These are phyloP conservation scores for Trichomonascaceae sp. DNA, from an alignment of 1,139 yeast genomes.

Conservation along the genomic window DNA sequence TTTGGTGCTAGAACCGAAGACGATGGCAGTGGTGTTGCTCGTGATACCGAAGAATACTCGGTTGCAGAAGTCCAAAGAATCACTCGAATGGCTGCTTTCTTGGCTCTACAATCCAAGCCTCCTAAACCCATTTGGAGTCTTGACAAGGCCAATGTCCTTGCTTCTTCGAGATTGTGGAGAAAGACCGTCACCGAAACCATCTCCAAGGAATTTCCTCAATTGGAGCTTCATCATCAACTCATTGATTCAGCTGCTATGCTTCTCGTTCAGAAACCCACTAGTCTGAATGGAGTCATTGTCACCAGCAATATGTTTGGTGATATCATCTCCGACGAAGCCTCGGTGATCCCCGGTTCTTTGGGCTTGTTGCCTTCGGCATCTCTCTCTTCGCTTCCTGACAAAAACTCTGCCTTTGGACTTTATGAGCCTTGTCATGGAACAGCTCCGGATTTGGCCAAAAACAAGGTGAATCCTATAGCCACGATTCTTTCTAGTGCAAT, in stretches of 20 bases:
- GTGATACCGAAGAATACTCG: slow-evolving; percentile 89
- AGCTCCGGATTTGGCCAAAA: slow-evolving; percentile 85
- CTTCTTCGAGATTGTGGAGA: slow-evolving; percentile 95
- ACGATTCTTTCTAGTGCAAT: slow-evolving; percentile 70
- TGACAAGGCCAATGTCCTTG: slow-evolving; percentile 95
- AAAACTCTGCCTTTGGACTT: slow-evolving; percentile 87
- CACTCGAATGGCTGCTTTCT: slow-evolving; percentile 96
- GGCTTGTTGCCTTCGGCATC: slow-evolving; percentile 97
- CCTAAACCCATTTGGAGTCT: slow-evolving; percentile 93
- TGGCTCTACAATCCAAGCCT: slow-evolving; percentile 89
- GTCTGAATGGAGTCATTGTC: slow-evolving; percentile 82
- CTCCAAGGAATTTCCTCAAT: slow-evolving; percentile 79
- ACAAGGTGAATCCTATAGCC: slow-evolving; percentile 92
- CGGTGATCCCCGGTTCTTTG: slow-evolving; percentile 94
- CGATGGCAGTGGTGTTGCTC: slow-evolving; percentile 75
- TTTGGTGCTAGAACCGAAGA: slow-evolving; percentile 95
- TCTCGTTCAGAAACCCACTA: slow-evolving; percentile 81
- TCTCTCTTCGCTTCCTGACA: slow-evolving; percentile 89
- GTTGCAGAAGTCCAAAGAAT: slow-evolving; percentile 90
- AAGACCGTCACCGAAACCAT: slow-evolving; percentile 83
- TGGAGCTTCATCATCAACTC: slow-evolving; percentile 82
- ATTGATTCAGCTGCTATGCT: slow-evolving; percentile 99
- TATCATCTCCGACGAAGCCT: slow-evolving; percentile 94
- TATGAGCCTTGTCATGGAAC: slow-evolving; percentile 99
- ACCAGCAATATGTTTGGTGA: slow-evolving; percentile 98